Base-by-base conservation (phyloP, 495 filamentous ascomycete species). In the Penicillium malachiteum region DNA sequence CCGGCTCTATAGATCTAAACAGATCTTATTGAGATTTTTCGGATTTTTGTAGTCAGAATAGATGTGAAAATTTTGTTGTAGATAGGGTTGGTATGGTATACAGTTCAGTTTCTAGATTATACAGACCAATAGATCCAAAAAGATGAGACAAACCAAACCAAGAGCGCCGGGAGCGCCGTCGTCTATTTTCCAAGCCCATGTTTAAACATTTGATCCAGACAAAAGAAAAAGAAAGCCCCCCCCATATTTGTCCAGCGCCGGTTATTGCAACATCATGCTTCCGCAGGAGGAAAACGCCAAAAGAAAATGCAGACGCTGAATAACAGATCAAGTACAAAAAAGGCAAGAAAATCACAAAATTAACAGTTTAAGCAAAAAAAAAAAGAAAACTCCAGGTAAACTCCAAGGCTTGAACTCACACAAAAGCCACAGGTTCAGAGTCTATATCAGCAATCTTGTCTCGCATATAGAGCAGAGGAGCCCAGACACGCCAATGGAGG, bases 401-500 rank as follows among this genome's bases (percentile, higher is more conserved):
- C 44, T 45, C 11, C 32, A 38, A 53, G 49, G 47, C 26, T 35
- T 34, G 14, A 14, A 42, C 26, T 46, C 52, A 67, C 44, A 52
- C 35, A 47, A 64, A 51, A 5, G 53, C 48, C 34, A 14, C 5
- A 21, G 43, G n/a, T 1, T 14, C 34, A 2, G 18, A 14, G 14
- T 37, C 32, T 34, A 45, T 49, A 40, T 67, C 65, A 14, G 65
- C 62, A 35, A 72, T 63, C 52, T 70, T 71, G 47, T 75, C 74
- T 17, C 67, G 64, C 13, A 75, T 66, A 65, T 90, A 95, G 0
- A 84, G 81, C 44, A 90, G 70, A 32, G 84, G 84, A 6, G 83
- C 86, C 91, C 91, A 96, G 3, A 95, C 86, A 47, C 87, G 78
- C 91, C 91, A 96, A 68, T 96, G 91, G 18, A 96, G 71, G 16